Conservation (phyloP, 1,284 basidiomycete genomes). For the Melampsora larici-populina region DNA sequence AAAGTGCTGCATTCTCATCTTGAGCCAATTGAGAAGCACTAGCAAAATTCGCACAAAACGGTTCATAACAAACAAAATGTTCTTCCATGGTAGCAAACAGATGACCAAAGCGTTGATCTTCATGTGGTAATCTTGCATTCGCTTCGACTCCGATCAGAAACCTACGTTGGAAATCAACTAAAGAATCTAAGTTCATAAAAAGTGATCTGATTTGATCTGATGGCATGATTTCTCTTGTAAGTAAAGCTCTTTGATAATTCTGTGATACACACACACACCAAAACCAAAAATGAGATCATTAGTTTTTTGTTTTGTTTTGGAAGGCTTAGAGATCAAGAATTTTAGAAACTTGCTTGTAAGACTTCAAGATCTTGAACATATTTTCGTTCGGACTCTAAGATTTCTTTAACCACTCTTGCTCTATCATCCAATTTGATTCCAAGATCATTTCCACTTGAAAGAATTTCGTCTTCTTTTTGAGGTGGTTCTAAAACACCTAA, state of each 20-base stretch:
- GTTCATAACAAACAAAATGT: slow-evolving; percentile 88
- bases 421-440: slow-evolving; percentile 59
- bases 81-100: slow-evolving; percentile 71
- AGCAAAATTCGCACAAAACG: slow-evolving; percentile 95
- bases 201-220: slow-evolving; percentile 92
- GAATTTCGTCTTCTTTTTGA: slow-evolving; percentile 48
- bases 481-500: slow-evolving; percentile 42
- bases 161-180: slow-evolving; percentile 93
- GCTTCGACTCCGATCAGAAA: slow-evolving; percentile 92
- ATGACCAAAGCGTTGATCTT: slow-evolving; percentile 62
- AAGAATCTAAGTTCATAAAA: slow-evolving; percentile 90
- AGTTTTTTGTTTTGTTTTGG: no score
- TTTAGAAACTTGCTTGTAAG: slow-evolving; percentile 74
- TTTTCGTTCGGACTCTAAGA: slow-evolving; percentile 91
- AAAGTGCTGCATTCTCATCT: slow-evolving; percentile 71
- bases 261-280: slow-evolving; percentile 46
- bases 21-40: slow-evolving; percentile 65
- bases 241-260: slow-evolving; percentile 59
- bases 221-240: slow-evolving; percentile 77
- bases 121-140: slow-evolving; percentile 66
- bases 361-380: slow-evolving; percentile 97
- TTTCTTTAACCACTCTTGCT: slow-evolving; percentile 75
- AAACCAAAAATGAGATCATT: background rate
- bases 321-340: no score
- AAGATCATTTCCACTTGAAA: slow-evolving; percentile 35